Conservation (phyloP, 176 grass and related monocot species). For the Ensete ventricosum region DNA sequence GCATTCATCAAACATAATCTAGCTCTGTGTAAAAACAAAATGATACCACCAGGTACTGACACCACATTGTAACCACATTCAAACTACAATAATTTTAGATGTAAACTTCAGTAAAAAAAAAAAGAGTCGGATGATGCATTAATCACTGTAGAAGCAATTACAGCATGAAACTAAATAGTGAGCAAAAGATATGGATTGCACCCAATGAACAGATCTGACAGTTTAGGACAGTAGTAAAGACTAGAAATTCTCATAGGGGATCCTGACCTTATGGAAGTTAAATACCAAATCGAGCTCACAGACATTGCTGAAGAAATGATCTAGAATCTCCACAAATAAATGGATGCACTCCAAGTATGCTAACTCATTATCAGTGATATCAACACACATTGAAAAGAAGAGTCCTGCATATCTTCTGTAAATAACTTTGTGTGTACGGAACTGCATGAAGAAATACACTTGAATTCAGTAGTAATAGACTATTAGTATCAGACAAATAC, state of each 20-base stretch:
- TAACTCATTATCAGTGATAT: slow-evolving; percentile 97
- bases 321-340: slow-evolving; percentile 97
- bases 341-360: slow-evolving; percentile 97
- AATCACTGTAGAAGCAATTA: too few relatives aligned
- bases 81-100: too few relatives aligned
- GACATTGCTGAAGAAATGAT: slow-evolving; percentile 99
- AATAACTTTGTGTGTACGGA: slow-evolving; percentile 92
- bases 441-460: slow-evolving; percentile 28
- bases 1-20: too few relatives aligned
- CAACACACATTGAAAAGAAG: slow-evolving; percentile 96
- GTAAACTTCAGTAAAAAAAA: too few relatives aligned
- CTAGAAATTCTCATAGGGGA: neutral
- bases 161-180: neutral
- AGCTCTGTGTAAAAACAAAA: too few relatives aligned
- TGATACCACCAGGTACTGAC: too few relatives aligned
- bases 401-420: slow-evolving; percentile 98
- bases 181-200: neutral
- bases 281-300: slow-evolving; percentile 98
- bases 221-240: neutral
- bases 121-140: too few relatives aligned
- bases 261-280: slow-evolving; percentile 89
- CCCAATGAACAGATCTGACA: neutral
- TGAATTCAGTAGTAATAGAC: neutral
- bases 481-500: too few relatives aligned
- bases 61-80: too few relatives aligned